Percentiles rank a stretch among this genome's conserved stretches.
These are phyloP conservation scores for Phaeosphaeriaceae sp. DNA, from an alignment of 2,329 filamentous ascomycete genomes.

Conservation along the genomic window DNA sequence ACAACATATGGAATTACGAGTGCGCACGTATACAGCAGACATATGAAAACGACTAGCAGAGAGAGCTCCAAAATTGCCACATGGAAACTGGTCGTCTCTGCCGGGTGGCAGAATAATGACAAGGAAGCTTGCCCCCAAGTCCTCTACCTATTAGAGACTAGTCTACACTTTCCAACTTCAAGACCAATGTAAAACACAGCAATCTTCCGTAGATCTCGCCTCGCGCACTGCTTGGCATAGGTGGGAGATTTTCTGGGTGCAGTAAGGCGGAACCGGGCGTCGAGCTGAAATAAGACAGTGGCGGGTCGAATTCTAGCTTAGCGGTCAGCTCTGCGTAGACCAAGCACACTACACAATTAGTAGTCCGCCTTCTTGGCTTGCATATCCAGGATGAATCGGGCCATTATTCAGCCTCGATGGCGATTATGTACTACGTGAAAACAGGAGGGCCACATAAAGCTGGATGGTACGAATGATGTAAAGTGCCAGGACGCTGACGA, in stretches of 20 bases:
- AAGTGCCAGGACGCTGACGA: background rate
- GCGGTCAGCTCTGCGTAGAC: background rate
- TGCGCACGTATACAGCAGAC: background rate
- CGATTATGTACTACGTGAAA: background rate
- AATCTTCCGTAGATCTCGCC: background rate
- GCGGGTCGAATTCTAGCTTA: background rate
- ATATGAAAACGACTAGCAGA: background rate
- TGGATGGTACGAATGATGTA: background rate
- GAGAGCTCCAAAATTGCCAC: too few relatives aligned
- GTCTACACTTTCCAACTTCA: too few relatives aligned
- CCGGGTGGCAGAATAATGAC: too few relatives aligned
- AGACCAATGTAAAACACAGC: too few relatives aligned
- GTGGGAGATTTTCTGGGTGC: too few relatives aligned
- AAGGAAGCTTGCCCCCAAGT: too few relatives aligned
- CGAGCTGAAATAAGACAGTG: background rate
- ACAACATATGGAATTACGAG: background rate
- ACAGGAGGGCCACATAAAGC: background rate
- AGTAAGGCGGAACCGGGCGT: background rate
- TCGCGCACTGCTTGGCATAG: background rate
- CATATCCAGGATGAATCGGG: background rate
- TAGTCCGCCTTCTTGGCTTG: background rate
- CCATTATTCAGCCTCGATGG: background rate
- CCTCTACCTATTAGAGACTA: too few relatives aligned
- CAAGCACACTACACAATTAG: background rate
- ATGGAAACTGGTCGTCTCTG: too few relatives aligned